Evolutionary conservation across 1,284 basidiomycete genomes (phyloP).

Genomic region (Irpex sp.): DNA sequence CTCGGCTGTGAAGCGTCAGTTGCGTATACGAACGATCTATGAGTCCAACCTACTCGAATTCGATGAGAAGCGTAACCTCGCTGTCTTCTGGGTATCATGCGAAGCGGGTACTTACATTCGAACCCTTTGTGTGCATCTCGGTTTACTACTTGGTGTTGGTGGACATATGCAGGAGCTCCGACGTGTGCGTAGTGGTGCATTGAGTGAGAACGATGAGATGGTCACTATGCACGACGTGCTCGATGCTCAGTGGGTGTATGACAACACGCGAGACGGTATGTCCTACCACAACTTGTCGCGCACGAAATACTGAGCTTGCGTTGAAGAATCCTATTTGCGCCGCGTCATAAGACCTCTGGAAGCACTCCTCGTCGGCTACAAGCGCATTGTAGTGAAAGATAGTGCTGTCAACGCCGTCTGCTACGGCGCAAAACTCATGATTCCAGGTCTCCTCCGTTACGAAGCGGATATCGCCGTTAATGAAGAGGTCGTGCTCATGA

Average conservation of each 20-base stretch:
- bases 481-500: conserved; percentile 99
- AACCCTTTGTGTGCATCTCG: conserved; percentile 97
- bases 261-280: conserved; percentile 93
- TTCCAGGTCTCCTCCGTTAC: conserved; percentile 96
- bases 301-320: not conserved
- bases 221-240: conserved; percentile 99
- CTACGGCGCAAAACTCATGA: conserved; percentile 99
- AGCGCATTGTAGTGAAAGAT: conserved; percentile 99
- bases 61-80: conserved; percentile 96
- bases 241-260: conserved; percentile 98
- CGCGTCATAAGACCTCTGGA: conserved; percentile 95
- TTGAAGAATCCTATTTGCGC: conserved; percentile 90
- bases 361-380: conserved; percentile 92
- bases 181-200: conserved; percentile 91
- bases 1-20: conserved; percentile 98
- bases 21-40: conserved; percentile 97
- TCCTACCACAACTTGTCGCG: not conserved
- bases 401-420: conserved; percentile 99
- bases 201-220: conserved; percentile 97
- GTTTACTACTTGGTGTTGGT: conserved; percentile 92
- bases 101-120: conserved; percentile 99
- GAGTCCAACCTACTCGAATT: conserved; percentile 96
- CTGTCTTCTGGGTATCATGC: conserved; percentile 98
- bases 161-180: conserved; percentile 99
- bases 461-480: conserved; percentile 94